Base-by-base conservation (phyloP, 345 rosid species). In the Populus tremula region DNA sequence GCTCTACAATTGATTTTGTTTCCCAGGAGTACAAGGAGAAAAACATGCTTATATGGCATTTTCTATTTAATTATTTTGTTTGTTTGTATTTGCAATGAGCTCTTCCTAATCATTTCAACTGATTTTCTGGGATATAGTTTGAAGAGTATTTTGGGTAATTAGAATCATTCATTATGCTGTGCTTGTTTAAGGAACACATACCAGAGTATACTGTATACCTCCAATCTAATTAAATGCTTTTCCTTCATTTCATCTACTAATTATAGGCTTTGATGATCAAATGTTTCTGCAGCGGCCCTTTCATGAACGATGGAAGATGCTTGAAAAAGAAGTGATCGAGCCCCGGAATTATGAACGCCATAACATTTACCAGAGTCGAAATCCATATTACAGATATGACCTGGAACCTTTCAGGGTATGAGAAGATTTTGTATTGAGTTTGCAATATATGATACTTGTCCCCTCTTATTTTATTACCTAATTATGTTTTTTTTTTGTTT, bases 391-490 rank as follows among this genome's bases (percentile, higher is more conserved):
- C 76, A 88, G 94, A 90, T 96, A 96, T 78, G 97, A 93, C 72
- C 86, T 91, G 77, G 99, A 96, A 85, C 98, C 98, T 8, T 96
- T 96, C 86, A 87, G 97, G 93, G 99, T 96, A 85, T 80, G 92
- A 78, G 41, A 65, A 67, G 66, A 82, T 68, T 69, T 67, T 41
- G 3, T 25, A n/a, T 76, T 35, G 12, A 25, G 39, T 54, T 17
- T 65, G 49, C 43, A 53, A 71, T 71, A 27, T 39, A 6, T 56
- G n/a, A 38, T 62, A 20, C 21, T n/a, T n/a, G 49, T 70, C 70
- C 35, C 16, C 17, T 59, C n/a, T 63, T 59, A 23, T 49, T 76
- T 65, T 73, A 70, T 79, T 82, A 61, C 70, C 43, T 74, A 33
- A n/a, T 71, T 78, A 56, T 72, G 63, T 59, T 77, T 81, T 47